Evolutionary conservation across 2,329 filamentous ascomycete species (phyloP), one percentile per base, ranked within the genome.

Genomic region (Diaporthe velutina): DNA sequence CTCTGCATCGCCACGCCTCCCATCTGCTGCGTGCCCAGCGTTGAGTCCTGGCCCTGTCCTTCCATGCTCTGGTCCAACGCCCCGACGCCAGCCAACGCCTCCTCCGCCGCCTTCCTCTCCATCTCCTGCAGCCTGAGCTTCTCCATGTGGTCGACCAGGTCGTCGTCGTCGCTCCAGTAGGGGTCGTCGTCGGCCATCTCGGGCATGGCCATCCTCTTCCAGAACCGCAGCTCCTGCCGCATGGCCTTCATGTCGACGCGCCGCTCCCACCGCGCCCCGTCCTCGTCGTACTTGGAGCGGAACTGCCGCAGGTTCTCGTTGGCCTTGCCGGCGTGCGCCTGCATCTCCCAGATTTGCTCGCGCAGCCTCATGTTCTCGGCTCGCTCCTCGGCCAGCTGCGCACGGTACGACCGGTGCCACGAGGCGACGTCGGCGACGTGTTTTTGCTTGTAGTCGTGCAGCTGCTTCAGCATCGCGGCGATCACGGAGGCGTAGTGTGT

Each of bases 291-390:
- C 71, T 84, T 85, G 58, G 86, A 84, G 70, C 91, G 86, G 77
- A 92, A 92, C 50, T 86, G 83, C 52, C 91, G 89, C 73, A 93
- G 83, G 75, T 85, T 82, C 74, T 89, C 88, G 79, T 92, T 92
- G 30, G 90, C 91, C 17, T 83, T 85, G 61, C 86, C 86, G 33
- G 91, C 91, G 77, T 90, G 88, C 54, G 87, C 86, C 79, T 92
- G 90, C 90, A 92, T 92, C 78, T 92, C 90, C 87, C 90, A 91
- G 78, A 93, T 91, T 82, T 93, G 90, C 78, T 92, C 90, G 70
- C 91, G 89, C 70, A 93, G 86, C 2, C 88, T 86, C 75, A 86
- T 86, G 79, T 93, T 93, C 83, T 93, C 91, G 77, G 89, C 89
- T 6, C 91, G 90, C 61, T 91, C 90, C 79, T 92, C 90, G 77